Base-by-base conservation (phyloP, 2,329 filamentous ascomycete genomes). In the Cladophialophora bantiana region DNA sequence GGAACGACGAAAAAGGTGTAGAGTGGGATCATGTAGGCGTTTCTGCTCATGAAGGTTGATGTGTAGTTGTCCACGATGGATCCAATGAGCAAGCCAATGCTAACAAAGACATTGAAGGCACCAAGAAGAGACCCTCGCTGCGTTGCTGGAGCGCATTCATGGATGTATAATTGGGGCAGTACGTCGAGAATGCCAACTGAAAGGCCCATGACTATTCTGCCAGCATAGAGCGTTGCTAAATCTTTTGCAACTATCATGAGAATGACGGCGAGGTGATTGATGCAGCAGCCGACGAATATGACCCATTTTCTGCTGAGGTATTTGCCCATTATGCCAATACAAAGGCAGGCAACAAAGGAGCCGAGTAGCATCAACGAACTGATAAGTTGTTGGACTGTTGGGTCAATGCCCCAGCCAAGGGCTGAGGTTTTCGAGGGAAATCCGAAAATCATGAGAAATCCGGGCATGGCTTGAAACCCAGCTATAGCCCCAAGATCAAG, bases 171-270 rank as follows among this genome's bases (percentile, higher is more conserved):
- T 64, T 84, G 82, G 0, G 81, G 79, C 65, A 83, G 85, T 1
- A 83, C 85, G 84, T 86, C 85, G 73, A 86, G 83, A 70, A 85
- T 82, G 1, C 84, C 85, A 69, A 86, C 86, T 6, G 84, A 83
- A 3, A 87, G 65, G 1, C 85, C 85, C 62, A 86, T 84, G 9
- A 87, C 73, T 3, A 87, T 74, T 31, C 85, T 81, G 7, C 83
- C 85, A 31, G 81, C 79, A 64, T 88, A 87, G 7, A 88, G 80
- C 0, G 80, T 83, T 5, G 78, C 83, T 36, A 88, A 84, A 60
- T 77, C 73, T 7, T 78, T 81, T 0, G 83, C 85, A 2, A 82
- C 79, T 83, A 87, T 87, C 85, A 87, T 87, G 70, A 86, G 79
- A n/a, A 85, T 77, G 68, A 86, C 86, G 12, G 84, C 79, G 2